These are phyloP conservation scores for Naganishia onofrii DNA, from an alignment of 768 basidiomycete species.

Conservation along the genomic window DNA sequence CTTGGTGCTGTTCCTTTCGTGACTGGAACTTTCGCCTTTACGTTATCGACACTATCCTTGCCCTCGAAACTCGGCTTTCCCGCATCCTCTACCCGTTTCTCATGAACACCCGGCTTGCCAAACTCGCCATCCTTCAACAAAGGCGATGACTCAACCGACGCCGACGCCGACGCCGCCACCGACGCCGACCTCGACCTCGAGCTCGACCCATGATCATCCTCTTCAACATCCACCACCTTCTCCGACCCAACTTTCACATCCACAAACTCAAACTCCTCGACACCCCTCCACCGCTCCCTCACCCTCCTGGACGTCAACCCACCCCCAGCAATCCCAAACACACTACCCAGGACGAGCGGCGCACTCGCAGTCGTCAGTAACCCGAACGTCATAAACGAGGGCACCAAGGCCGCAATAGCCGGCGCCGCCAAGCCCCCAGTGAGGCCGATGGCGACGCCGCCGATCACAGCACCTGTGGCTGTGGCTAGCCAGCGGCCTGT, in stretches of 20 bases:
- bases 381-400: constrained; percentile 45
- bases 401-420: constrained; percentile 52
- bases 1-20: constrained; percentile 38
- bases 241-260: constrained; percentile 50
- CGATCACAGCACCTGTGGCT: constrained; percentile 52
- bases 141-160: background rate
- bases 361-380: constrained; percentile 51
- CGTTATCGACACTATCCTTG: background rate
- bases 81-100: background rate
- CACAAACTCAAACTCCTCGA: constrained; percentile 54
- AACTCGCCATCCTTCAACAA: background rate
- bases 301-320: constrained; percentile 53
- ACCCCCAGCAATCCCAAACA: constrained; percentile 55
- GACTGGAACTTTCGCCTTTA: background rate
- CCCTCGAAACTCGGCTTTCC: background rate
- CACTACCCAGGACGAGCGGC: constrained; percentile 52
- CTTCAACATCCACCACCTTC: background rate
- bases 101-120: background rate
- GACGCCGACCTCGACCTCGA: no score
- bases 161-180: no score
- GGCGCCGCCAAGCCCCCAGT: constrained; percentile 56
- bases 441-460: constrained; percentile 53
- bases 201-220: no score
- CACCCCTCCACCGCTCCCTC: constrained; percentile 53
- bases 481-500: constrained; percentile 52